phyloP scores from a whole-genome alignment of 2,329 filamentous ascomycete species.

The Thelonectria olida region DNA sequence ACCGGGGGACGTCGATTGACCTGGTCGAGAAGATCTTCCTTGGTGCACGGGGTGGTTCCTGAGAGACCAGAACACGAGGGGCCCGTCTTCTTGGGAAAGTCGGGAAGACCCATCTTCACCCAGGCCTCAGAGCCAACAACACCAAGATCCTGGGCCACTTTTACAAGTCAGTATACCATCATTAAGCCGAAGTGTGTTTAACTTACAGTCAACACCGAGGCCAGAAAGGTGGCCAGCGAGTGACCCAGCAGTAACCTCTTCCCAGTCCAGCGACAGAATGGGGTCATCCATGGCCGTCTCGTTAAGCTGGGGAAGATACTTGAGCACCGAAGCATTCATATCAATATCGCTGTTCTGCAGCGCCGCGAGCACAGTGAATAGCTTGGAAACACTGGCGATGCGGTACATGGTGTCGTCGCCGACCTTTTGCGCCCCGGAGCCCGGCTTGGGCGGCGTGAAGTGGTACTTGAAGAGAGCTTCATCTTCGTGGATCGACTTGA shows the following conservation, averaged over 20 bases:
- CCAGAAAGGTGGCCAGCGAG: constrained; percentile 58
- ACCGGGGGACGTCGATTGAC: constrained; percentile 46
- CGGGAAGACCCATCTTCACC: constrained; percentile 45
- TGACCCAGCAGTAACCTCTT: constrained; percentile 56
- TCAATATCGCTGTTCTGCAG: constrained; percentile 43
- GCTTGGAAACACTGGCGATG: constrained; percentile 47
- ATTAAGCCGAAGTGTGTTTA: accelerated
- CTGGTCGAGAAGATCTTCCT: constrained; percentile 40
- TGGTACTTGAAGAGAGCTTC: constrained; percentile 50
- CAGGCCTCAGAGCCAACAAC: constrained; percentile 39
- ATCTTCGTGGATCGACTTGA: constrained; percentile 54
- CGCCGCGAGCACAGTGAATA: constrained; percentile 45
- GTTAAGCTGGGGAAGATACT: constrained; percentile 53
- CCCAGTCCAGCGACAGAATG: constrained; percentile 52
- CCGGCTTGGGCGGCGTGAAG: constrained; percentile 48
- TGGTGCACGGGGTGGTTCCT: constrained; percentile 43
- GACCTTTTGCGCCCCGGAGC: constrained; percentile 36
- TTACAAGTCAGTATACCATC: not conserved
- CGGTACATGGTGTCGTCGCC: constrained; percentile 46
- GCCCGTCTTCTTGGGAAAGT: constrained; percentile 38
- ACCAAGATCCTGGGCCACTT: constrained; percentile 47
- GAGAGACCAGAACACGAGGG: constrained; percentile 48
- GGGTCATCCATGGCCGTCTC: constrained; percentile 37
- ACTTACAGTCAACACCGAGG: constrained; percentile 48
- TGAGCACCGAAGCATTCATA: constrained; percentile 54